Conservation (phyloP, 2,329 filamentous ascomycete species). For the Xylaria sp. region DNA sequence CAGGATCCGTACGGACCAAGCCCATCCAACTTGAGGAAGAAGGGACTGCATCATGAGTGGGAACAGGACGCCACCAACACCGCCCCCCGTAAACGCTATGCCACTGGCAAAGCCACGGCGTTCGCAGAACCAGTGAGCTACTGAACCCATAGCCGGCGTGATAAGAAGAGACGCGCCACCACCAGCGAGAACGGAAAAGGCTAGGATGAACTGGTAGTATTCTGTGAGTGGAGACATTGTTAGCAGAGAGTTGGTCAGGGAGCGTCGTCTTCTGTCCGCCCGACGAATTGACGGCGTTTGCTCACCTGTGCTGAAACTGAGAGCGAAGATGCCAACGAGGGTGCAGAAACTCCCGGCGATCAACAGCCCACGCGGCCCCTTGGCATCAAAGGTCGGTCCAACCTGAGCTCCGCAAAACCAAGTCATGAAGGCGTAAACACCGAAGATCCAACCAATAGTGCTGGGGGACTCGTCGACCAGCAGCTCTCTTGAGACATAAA, state of each 20-base stretch:
- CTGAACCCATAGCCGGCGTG: slow-evolving; percentile 29
- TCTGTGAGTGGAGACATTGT: slow-evolving; percentile 3
- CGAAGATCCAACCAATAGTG: slow-evolving; percentile 29
- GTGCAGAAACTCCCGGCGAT: slow-evolving; percentile 29
- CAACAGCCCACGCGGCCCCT: slow-evolving; percentile 26
- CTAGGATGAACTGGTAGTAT: slow-evolving; percentile 31
- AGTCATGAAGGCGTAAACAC: slow-evolving; percentile 30
- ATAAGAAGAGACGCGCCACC: slow-evolving; percentile 25
- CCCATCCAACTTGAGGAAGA: slow-evolving; percentile 26
- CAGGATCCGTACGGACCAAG: slow-evolving; percentile 26
- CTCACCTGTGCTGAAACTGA: slow-evolving; percentile 30
- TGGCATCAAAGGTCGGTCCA: slow-evolving; percentile 26
- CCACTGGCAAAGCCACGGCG: slow-evolving; percentile 28
- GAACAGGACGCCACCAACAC: slow-evolving; percentile 25
- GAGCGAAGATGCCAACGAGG: slow-evolving; percentile 26
- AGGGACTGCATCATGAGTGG: slow-evolving; percentile 31
- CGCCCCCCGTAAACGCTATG: slow-evolving; percentile 27
- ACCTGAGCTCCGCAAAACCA: slow-evolving; percentile 30
- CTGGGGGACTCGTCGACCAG: slow-evolving; percentile 19
- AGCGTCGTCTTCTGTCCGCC: background rate
- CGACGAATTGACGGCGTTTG: background rate
- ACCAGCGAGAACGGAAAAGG: slow-evolving; percentile 24
- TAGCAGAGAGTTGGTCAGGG: background rate
- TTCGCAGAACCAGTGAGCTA: slow-evolving; percentile 29
- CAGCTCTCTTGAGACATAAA: slow-evolving; percentile 23